Evolutionary conservation across 306 rosid genomes (phyloP).

Genomic region (Hippophae gyantsensis): DNA sequence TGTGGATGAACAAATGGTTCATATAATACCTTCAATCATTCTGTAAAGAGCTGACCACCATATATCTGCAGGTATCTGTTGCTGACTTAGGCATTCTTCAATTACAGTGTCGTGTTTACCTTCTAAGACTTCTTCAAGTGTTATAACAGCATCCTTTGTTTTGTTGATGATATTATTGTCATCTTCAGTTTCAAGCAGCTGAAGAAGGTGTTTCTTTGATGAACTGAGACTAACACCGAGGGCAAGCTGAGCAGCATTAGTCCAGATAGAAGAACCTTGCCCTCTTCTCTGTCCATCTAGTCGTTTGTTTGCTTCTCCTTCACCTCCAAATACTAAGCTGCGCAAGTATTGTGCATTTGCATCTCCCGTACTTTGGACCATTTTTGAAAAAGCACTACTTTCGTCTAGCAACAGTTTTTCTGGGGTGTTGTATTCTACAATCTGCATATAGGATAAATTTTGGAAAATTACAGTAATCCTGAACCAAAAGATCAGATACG

Average conservation of each 20-base stretch:
- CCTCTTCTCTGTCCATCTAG: slow-evolving; percentile 37
- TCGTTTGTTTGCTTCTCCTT: slow-evolving; percentile 26
- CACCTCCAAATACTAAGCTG: slow-evolving; percentile 46
- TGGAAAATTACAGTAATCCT: too few species aligned
- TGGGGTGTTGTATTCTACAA: slow-evolving; percentile 60
- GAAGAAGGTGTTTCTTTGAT: slow-evolving; percentile 59
- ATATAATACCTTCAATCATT: too few species aligned
- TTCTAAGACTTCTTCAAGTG: slow-evolving; percentile 68
- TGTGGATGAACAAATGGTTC: too few species aligned
- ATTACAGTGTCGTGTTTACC: slow-evolving; percentile 71
- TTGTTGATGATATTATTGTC: slow-evolving; percentile 35
- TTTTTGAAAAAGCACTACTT: slow-evolving; percentile 64
- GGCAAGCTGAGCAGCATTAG: slow-evolving; percentile 78
- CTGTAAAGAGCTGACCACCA: slow-evolving; percentile 68
- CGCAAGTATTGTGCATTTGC: slow-evolving; percentile 72
- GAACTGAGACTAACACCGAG: slow-evolving; percentile 79
- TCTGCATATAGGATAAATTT: slow-evolving; percentile 25
- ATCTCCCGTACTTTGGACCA: slow-evolving; percentile 84
- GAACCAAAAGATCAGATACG: too few species aligned
- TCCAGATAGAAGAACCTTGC: slow-evolving; percentile 56
- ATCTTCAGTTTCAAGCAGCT: slow-evolving; percentile 31
- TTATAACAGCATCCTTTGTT: slow-evolving; percentile 61
- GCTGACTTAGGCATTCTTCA: slow-evolving; percentile 38
- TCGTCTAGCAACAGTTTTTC: slow-evolving; percentile 54
- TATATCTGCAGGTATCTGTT: slow-evolving; percentile 46